These are phyloP conservation scores for Pisolithus tinctorius DNA, from an alignment of 768 basidiomycete species.

Conservation along the genomic window DNA sequence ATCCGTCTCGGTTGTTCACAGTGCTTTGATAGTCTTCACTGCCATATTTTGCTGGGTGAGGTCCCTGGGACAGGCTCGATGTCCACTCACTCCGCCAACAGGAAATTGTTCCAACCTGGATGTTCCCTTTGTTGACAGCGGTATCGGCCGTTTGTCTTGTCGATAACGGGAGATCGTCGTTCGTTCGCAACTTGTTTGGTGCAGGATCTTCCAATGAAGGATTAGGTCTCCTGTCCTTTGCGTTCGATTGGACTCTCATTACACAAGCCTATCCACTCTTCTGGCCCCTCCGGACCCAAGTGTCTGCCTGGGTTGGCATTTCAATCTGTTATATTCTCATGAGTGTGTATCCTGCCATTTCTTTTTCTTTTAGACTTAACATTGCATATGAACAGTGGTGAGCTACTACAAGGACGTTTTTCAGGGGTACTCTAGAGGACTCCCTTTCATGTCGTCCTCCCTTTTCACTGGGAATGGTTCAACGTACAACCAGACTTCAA, in stretches of 20 bases:
- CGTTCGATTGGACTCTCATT: conserved; percentile 47
- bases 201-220: conserved; percentile 49
- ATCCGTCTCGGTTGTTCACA: not conserved
- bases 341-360: conserved; percentile 22
- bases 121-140: conserved; percentile 36
- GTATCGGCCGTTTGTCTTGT: conserved; percentile 43
- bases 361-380: not conserved
- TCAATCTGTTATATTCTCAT: conserved; percentile 18
- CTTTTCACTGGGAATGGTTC: conserved; percentile 29
- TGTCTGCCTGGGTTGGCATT: conserved; percentile 12
- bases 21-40: conserved; percentile 25
- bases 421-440: conserved; percentile 30
- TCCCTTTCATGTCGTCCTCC: conserved; percentile 43
- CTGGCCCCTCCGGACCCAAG: conserved; percentile 49
- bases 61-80: not conserved
- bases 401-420: conserved; percentile 36
- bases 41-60: conserved; percentile 44
- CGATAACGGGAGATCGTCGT: conserved; percentile 39
- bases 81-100: not conserved
- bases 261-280: conserved; percentile 48
- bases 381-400: conserved; percentile 1
- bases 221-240: conserved; percentile 41
- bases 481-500: conserved; percentile 8
- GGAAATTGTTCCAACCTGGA: conserved; percentile 11
- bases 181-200: conserved; percentile 36